Evolutionary conservation across 768 basidiomycete species (phyloP).

Genomic region (Xerocomus potaroensis): DNA sequence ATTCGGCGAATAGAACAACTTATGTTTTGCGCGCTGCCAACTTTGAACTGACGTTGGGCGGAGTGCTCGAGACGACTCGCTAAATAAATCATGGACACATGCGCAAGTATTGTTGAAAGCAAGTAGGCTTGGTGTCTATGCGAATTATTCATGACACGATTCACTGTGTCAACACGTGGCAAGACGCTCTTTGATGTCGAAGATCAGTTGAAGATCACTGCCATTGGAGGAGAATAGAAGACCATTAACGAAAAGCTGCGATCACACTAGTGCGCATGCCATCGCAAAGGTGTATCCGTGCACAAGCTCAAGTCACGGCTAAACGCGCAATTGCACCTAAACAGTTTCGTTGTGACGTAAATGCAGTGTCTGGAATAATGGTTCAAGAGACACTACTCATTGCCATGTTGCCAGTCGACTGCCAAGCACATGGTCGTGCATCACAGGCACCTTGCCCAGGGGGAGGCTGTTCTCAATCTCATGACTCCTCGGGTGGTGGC

Average conservation of each 20-base stretch:
- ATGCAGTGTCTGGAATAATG: constrained; percentile 1
- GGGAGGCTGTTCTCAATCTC: background rate
- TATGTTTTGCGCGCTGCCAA: constrained; percentile 4
- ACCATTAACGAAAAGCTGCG: constrained; percentile 17
- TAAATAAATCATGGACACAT: background rate
- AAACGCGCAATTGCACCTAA: too few relatives aligned
- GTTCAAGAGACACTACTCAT: constrained; percentile 2
- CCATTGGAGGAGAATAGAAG: constrained; percentile 23
- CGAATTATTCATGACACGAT: background rate
- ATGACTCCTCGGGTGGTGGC: background rate
- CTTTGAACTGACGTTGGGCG: constrained; percentile 1
- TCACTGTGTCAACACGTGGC: constrained; percentile 9
- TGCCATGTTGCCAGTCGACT: constrained; percentile 1
- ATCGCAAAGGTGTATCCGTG: too few relatives aligned
- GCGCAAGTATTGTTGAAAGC: too few relatives aligned
- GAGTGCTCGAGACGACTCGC: background rate
- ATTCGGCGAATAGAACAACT: constrained; percentile 7
- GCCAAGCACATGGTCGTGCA: constrained; percentile 3
- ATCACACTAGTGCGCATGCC: background rate
- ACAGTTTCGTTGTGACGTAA: constrained; percentile 18
- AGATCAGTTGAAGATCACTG: constrained; percentile 30
- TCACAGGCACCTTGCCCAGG: background rate
- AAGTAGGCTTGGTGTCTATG: too few relatives aligned
- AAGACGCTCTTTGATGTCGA: constrained; percentile 9
- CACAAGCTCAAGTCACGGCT: too few relatives aligned